Evolutionary conservation across 371 early-diverging fungal species (phyloP).

Genomic region (Mucor velutinosus): DNA sequence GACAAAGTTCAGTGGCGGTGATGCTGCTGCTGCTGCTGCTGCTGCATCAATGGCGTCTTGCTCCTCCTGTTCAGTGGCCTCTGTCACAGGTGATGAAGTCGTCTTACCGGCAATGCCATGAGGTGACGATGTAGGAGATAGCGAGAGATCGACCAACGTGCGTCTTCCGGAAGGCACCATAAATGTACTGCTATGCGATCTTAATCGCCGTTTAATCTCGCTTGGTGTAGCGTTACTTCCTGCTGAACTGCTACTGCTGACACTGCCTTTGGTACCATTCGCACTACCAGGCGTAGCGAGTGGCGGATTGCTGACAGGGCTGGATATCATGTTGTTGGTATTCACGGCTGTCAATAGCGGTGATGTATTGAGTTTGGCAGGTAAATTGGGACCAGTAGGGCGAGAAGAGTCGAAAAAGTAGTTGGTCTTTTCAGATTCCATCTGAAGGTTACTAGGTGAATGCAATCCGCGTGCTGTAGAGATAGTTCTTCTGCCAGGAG

Average conservation of each 20-base stretch:
- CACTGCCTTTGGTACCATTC: background rate
- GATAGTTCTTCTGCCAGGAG: slow-evolving; percentile 15
- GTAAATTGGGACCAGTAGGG: background rate
- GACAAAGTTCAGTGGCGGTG: background rate
- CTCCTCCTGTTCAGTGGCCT: background rate
- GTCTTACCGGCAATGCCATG: background rate
- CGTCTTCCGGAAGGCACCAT: background rate
- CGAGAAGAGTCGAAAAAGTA: slow-evolving; percentile 24
- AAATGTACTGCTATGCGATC: slow-evolving; percentile 14
- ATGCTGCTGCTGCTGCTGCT: background rate
- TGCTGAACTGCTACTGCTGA: background rate
- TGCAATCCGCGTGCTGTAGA: background rate
- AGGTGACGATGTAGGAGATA: background rate
- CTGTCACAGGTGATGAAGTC: background rate
- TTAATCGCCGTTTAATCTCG: slow-evolving; percentile 8
- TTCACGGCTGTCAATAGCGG: background rate
- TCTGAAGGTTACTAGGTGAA: slow-evolving; percentile 6
- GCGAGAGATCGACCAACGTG: slow-evolving; percentile 1
- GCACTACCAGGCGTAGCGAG: background rate
- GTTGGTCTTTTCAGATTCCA: slow-evolving; percentile 22
- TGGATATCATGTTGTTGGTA: background rate
- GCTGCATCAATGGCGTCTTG: background rate
- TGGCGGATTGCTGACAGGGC: background rate
- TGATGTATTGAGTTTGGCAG: background rate
- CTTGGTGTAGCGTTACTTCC: background rate